These are phyloP conservation scores for Amyloporia xantha DNA, from an alignment of 768 basidiomycete genomes.

Conservation along the genomic window DNA sequence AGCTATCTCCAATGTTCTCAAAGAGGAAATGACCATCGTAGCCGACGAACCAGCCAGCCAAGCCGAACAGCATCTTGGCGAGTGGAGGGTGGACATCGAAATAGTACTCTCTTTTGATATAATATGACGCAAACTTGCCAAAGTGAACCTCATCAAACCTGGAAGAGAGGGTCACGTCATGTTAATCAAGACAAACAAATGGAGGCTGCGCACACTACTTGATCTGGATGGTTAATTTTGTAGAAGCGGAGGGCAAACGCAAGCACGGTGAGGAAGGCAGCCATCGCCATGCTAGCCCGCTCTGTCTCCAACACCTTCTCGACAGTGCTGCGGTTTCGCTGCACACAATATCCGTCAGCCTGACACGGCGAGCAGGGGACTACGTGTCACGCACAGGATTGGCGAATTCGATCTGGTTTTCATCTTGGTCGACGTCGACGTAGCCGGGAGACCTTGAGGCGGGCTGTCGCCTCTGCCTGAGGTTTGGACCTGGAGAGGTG, in stretches of 20 bases:
- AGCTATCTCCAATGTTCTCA: conserved; percentile 93
- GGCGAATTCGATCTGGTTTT: conserved; percentile 11
- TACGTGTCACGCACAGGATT: conserved; percentile 21
- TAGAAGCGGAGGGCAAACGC: conserved; percentile 86
- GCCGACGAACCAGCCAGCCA: conserved; percentile 94
- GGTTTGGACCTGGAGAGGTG: conserved; percentile 9
- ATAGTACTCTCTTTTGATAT: conserved; percentile 90
- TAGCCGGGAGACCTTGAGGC: conserved; percentile 5
- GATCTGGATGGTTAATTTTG: conserved; percentile 91
- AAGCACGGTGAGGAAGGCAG: conserved; percentile 58
- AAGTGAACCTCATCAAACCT: conserved; percentile 99
- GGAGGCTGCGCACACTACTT: conserved; percentile 70
- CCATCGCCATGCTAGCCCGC: conserved; percentile 55
- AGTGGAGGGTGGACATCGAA: conserved; percentile 99
- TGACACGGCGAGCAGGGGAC: not conserved
- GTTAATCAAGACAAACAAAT: not conserved
- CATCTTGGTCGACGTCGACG: conserved; percentile 7
- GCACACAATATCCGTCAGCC: not conserved
- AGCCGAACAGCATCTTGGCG: conserved; percentile 89
- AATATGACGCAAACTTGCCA: conserved; percentile 95
- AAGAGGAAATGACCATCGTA: conserved; percentile 94
- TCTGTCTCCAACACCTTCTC: conserved; percentile 59
- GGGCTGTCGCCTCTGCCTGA: conserved; percentile 3
- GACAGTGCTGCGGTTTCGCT: conserved; percentile 52
- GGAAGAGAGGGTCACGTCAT: conserved; percentile 2